phyloP scores from a whole-genome alignment of 2,329 filamentous ascomycete species.

The Macrophomina phaseolina region DNA sequence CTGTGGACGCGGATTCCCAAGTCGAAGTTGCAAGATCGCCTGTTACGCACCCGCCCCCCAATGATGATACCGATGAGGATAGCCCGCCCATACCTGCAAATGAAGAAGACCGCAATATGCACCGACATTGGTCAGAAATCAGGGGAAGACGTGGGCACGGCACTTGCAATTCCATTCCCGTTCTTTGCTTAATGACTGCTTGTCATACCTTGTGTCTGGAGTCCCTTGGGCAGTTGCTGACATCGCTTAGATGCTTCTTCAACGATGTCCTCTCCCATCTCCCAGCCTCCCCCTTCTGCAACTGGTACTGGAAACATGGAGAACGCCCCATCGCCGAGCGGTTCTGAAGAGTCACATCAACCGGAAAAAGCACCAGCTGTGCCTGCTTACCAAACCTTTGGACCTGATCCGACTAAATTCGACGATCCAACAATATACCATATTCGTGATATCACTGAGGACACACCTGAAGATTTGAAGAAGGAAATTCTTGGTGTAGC shows the following conservation, averaged over 20 bases:
- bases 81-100: no score
- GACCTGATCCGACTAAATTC: constrained; percentile 89
- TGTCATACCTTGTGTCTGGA: background rate
- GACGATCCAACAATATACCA: constrained; percentile 93
- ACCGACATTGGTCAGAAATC: no score
- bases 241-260: constrained; percentile 42
- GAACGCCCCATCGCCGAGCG: constrained; percentile 67
- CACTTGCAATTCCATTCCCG: background rate
- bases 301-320: constrained; percentile 64
- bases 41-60: no score
- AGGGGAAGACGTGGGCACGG: background rate
- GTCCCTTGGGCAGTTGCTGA: background rate
- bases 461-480: constrained; percentile 83
- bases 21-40: no score
- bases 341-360: constrained; percentile 63
- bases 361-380: constrained; percentile 65
- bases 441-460: constrained; percentile 74
- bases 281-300: constrained; percentile 50
- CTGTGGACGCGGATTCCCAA: no score
- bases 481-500: constrained; percentile 88
- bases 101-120: no score
- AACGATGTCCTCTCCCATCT: constrained; percentile 47
- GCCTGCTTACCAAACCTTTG: constrained; percentile 83
- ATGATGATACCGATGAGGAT: no score
- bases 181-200: background rate